Conservation (phyloP, 257 asterid genomes). For the Solanum infundibuliforme region DNA sequence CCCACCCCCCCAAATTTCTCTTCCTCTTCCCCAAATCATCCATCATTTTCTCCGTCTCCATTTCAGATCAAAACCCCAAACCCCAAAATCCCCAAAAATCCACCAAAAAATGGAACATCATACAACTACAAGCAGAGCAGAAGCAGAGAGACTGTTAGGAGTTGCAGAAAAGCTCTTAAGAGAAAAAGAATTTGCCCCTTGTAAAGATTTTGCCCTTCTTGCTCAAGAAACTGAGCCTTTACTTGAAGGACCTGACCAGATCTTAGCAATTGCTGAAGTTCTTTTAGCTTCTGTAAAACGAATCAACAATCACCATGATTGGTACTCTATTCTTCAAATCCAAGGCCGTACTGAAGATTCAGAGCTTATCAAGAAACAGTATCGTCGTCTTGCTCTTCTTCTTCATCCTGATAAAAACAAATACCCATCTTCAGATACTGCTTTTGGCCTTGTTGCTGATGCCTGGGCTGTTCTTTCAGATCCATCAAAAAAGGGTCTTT, state of each 20-base stretch:
- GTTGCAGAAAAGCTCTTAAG: slow-evolving; percentile 80
- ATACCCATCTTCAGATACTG: slow-evolving; percentile 69
- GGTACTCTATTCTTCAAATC: slow-evolving; percentile 70
- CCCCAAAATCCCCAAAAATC: not conserved
- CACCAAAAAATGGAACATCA: slow-evolving; percentile 50
- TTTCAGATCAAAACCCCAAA: not conserved
- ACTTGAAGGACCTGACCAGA: slow-evolving; percentile 87
- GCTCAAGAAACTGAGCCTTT: slow-evolving; percentile 92
- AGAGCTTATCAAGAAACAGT: slow-evolving; percentile 67
- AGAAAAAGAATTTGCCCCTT: slow-evolving; percentile 44
- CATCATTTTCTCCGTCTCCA: slow-evolving; percentile 3
- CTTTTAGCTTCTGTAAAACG: slow-evolving; percentile 43
- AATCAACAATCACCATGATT: slow-evolving; percentile 56
- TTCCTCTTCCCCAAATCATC: not conserved
- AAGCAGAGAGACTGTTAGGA: slow-evolving; percentile 82
- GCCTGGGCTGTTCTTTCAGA: slow-evolving; percentile 81
- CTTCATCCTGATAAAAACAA: slow-evolving; percentile 95
- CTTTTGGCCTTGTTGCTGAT: slow-evolving; percentile 80
- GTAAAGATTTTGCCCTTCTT: slow-evolving; percentile 62
- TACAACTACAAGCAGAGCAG: slow-evolving; percentile 78
- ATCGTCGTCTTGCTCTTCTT: slow-evolving; percentile 82
- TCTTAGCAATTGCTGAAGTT: slow-evolving; percentile 79
- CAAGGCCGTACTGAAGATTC: slow-evolving; percentile 45
- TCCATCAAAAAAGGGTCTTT: slow-evolving; percentile 40
- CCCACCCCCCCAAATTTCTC: no score